A percentile compares a stretch with the other conserved stretches of the same genome.
Evolutionary conservation across 106 monocot genomes (phyloP).

Genomic region (Iris macrosiphon): DNA sequence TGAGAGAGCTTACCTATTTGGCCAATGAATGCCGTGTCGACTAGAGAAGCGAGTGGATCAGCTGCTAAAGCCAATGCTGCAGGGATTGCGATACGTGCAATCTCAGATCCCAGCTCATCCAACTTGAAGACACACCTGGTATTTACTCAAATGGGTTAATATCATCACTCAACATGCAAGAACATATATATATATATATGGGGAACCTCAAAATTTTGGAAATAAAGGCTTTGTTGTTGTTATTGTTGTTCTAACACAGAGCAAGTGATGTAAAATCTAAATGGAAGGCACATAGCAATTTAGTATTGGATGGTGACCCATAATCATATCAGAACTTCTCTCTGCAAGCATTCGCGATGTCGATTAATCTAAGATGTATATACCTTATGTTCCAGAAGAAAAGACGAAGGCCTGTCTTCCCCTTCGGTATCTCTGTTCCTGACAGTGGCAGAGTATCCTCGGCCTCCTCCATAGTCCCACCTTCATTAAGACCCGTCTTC

Average conservation of each 20-base stretch:
- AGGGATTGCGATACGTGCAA: slow-evolving; percentile 66
- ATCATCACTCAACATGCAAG: background rate
- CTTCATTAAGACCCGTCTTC: background rate
- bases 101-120: slow-evolving; percentile 77
- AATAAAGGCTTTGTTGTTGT: background rate
- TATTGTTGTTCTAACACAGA: background rate
- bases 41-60: slow-evolving; percentile 86
- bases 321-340: too few species aligned
- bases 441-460: background rate
- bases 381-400: slow-evolving; percentile 57
- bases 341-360: background rate
- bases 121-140: slow-evolving; percentile 54
- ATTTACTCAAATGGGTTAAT: background rate
- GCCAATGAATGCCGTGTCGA: slow-evolving; percentile 91
- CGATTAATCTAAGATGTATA: background rate
- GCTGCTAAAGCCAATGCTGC: slow-evolving; percentile 88
- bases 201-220: background rate
- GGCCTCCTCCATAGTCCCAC: background rate
- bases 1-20: slow-evolving; percentile 42
- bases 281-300: background rate
- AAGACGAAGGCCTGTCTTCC: slow-evolving; percentile 37
- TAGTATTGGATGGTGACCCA: background rate
- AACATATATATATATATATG: background rate
- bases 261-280: background rate
- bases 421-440: background rate